Conservation (phyloP, 345 rosid species). For the Murraya paniculata region DNA sequence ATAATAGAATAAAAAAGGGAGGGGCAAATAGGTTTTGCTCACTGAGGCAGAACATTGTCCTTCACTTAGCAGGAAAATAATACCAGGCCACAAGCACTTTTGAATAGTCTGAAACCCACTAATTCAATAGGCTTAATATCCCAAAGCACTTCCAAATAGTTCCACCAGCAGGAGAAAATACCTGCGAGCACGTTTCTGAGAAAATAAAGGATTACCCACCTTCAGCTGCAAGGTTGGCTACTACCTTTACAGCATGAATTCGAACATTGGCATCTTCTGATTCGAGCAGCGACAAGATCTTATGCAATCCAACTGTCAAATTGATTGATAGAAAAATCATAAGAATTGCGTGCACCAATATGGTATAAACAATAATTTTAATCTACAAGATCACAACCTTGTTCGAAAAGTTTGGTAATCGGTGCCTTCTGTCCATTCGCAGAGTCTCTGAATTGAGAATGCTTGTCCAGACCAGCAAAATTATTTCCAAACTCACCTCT, state of each 20-base stretch:
- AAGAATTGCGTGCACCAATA: constrained; percentile 5
- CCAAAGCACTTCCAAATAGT: not conserved
- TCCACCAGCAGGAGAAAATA: not conserved
- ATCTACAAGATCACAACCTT: constrained; percentile 49
- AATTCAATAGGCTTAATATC: not conserved
- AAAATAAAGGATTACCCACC: constrained; percentile 40
- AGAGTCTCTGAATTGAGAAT: constrained; percentile 55
- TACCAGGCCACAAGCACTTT: not conserved
- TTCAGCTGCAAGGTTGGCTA: constrained; percentile 98
- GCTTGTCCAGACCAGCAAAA: constrained; percentile 50
- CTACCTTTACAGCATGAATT: constrained; percentile 97
- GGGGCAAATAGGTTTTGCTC: not conserved
- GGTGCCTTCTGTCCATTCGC: constrained; percentile 69
- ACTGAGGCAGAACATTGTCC: not conserved
- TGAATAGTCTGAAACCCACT: not conserved
- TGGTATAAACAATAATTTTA: not conserved
- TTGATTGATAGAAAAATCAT: constrained; percentile 10
- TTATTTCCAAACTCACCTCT: constrained; percentile 50
- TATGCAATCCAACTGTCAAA: constrained; percentile 77
- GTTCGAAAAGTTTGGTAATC: constrained; percentile 73
- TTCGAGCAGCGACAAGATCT: constrained; percentile 79
- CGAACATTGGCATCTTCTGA: constrained; percentile 93
- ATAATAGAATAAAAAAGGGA: not conserved
- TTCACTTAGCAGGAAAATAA: not conserved
- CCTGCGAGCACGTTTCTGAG: not conserved